phyloP scores from a whole-genome alignment of 768 basidiomycete species.

The Rhizopogon rudus region DNA sequence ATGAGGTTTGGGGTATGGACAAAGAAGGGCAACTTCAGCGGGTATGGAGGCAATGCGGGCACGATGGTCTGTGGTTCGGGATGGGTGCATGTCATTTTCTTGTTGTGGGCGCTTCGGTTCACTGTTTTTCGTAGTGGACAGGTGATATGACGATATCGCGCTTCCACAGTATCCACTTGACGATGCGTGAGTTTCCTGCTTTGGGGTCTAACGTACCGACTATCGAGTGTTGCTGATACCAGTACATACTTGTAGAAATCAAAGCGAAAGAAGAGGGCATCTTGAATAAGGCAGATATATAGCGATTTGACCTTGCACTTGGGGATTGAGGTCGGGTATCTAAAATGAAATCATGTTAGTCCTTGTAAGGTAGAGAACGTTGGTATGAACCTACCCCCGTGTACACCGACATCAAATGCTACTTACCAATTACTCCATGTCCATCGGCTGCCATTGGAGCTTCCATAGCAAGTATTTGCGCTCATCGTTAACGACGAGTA shows the following conservation, averaged over 20 bases:
- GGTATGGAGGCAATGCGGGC: slow-evolving; percentile 26
- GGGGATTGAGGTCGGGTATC: too few relatives aligned
- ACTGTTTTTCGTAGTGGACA: slow-evolving; percentile 1
- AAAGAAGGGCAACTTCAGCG: slow-evolving; percentile 56
- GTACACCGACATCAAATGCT: too few relatives aligned
- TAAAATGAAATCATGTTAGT: too few relatives aligned
- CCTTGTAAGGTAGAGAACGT: slow-evolving; percentile 30
- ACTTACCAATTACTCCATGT: too few relatives aligned
- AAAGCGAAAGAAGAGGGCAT: slow-evolving; percentile 25
- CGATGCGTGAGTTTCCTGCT: slow-evolving; percentile 21
- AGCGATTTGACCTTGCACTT: neutral
- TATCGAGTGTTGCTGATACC: neutral
- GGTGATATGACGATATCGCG: slow-evolving; percentile 20
- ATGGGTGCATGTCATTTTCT: slow-evolving; percentile 9
- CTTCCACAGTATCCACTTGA: slow-evolving; percentile 26
- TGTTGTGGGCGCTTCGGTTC: neutral
- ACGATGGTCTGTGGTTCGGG: slow-evolving; percentile 31
- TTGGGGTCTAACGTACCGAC: neutral
- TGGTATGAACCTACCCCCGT: too few relatives aligned
- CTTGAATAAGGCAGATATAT: slow-evolving; percentile 2
- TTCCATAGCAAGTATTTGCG: too few relatives aligned
- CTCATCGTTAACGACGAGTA: too few relatives aligned
- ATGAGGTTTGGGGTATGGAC: slow-evolving; percentile 56
- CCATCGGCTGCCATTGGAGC: too few relatives aligned
- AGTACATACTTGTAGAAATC: slow-evolving; percentile 14